Conservation (phyloP, 1,284 basidiomycete genomes). For the Anthracocystis setariae region DNA sequence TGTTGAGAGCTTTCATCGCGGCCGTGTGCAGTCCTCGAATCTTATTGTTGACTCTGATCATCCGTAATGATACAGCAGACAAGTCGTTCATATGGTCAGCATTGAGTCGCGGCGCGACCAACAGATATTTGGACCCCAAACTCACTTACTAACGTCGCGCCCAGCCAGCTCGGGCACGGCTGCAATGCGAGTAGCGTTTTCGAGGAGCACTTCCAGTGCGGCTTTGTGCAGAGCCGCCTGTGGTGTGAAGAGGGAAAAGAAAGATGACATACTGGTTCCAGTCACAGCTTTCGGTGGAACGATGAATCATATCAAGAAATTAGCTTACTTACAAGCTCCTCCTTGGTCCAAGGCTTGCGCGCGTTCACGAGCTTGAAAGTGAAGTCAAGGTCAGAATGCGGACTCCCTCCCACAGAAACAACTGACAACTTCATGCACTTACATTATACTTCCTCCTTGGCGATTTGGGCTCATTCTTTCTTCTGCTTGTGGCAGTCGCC, state of each 20-base stretch:
- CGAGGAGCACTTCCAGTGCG: slow-evolving; percentile 3
- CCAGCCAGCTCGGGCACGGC: slow-evolving; percentile 1
- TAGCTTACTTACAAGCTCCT: slow-evolving; percentile 1
- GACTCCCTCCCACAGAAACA: too few relatives aligned
- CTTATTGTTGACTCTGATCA: slow-evolving; percentile 14
- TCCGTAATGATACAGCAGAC: not conserved
- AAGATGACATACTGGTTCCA: too few relatives aligned
- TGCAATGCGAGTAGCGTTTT: slow-evolving; percentile 8
- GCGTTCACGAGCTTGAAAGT: not conserved
- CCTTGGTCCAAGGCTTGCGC: not conserved
- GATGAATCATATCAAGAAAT: not conserved
- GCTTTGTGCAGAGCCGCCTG: slow-evolving; percentile 6
- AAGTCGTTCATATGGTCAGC: not conserved
- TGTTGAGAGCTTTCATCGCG: slow-evolving; percentile 5
- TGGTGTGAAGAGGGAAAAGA: not conserved
- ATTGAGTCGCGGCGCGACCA: not conserved
- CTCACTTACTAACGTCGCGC: slow-evolving; percentile 13
- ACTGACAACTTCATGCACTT: too few relatives aligned
- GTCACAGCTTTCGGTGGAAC: too few relatives aligned
- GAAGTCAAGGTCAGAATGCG: not conserved
- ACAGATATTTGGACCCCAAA: not conserved
- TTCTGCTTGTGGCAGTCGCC: not conserved
- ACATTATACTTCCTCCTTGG: too few relatives aligned
- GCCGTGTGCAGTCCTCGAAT: slow-evolving; percentile 3
- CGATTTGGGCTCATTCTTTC: not conserved